Conservation (phyloP, 176 grass and related monocot species). For the Avena insularis region DNA sequence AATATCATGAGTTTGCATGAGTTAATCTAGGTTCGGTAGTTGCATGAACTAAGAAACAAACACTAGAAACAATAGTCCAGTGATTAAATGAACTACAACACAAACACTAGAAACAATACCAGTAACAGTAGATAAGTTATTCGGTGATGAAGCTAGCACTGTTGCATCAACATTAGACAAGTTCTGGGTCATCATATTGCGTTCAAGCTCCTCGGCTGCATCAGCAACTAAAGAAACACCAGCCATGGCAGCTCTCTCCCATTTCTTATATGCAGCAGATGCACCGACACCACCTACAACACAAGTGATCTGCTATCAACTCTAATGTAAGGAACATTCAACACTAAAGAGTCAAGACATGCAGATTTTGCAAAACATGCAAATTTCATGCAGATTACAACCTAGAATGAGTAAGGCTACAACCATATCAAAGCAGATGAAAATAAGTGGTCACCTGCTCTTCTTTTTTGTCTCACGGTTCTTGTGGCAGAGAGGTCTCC, state of each 20-base stretch:
- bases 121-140: conserved; percentile 51
- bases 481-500: conserved; percentile 73
- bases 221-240: conserved; percentile 99
- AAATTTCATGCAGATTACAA: conserved; percentile 8
- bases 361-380: background rate
- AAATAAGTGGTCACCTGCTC: conserved; percentile 61
- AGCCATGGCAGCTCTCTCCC: conserved; percentile 95
- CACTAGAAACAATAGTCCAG: background rate
- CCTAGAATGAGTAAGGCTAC: conserved; percentile 33
- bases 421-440: conserved; percentile 38
- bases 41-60: conserved; percentile 18
- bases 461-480: conserved; percentile 90
- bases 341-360: conserved; percentile 31
- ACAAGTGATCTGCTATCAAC: conserved; percentile 40
- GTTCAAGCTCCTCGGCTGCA: conserved; percentile 95
- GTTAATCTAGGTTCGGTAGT: conserved; percentile 1
- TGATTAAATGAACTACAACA: conserved; percentile 23
- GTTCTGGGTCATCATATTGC: conserved; percentile 37
- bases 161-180: conserved; percentile 47
- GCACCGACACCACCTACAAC: conserved; percentile 61
- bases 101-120: conserved; percentile 50
- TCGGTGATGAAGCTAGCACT: conserved; percentile 42
- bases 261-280: conserved; percentile 87
- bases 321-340: conserved; percentile 38
- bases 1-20: conserved; percentile 22